These are phyloP conservation scores for Coemansia biformis DNA, from an alignment of 192 early-diverging fungal genomes.

Conservation along the genomic window DNA sequence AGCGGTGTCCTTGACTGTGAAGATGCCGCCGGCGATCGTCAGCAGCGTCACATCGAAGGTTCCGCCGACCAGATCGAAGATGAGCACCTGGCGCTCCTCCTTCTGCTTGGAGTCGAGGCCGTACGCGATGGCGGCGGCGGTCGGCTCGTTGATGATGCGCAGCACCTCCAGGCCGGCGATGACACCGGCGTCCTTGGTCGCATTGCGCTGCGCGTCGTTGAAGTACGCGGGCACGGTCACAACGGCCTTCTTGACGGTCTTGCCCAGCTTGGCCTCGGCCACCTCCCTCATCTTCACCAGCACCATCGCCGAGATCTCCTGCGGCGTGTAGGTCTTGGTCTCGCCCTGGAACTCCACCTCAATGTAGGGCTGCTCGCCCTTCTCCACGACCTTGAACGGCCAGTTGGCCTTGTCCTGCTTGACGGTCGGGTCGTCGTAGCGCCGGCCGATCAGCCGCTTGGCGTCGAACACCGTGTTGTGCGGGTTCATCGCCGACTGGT, in stretches of 20 bases:
- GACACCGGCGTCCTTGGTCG: constrained; percentile 85
- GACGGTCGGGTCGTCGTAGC: constrained; percentile 77
- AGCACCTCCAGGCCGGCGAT: constrained; percentile 82
- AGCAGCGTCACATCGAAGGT: constrained; percentile 85
- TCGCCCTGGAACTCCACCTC: constrained; percentile 82
- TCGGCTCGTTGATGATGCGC: constrained; percentile 90
- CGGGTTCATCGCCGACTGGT: constrained; percentile 86
- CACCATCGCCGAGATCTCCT: constrained; percentile 77
- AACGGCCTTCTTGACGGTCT: constrained; percentile 64
- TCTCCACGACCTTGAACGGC: constrained; percentile 73
- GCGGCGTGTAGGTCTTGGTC: constrained; percentile 71
- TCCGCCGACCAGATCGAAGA: constrained; percentile 82
- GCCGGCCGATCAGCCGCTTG: constrained; percentile 86
- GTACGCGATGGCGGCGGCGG: constrained; percentile 83
- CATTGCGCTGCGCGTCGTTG: constrained; percentile 88
- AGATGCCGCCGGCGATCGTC: constrained; percentile 69
- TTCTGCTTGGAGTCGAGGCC: constrained; percentile 73
- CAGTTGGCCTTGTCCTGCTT: constrained; percentile 78
- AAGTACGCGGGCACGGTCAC: constrained; percentile 79
- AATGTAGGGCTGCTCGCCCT: constrained; percentile 65
- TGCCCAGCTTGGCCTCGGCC: constrained; percentile 73
- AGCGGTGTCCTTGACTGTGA: too few relatives aligned
- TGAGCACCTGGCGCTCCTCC: constrained; percentile 67
- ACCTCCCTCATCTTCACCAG: constrained; percentile 76
- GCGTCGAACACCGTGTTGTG: constrained; percentile 88